Conservation (phyloP, 352 stramenopile genomes). For the Pythium diclinum region DNA sequence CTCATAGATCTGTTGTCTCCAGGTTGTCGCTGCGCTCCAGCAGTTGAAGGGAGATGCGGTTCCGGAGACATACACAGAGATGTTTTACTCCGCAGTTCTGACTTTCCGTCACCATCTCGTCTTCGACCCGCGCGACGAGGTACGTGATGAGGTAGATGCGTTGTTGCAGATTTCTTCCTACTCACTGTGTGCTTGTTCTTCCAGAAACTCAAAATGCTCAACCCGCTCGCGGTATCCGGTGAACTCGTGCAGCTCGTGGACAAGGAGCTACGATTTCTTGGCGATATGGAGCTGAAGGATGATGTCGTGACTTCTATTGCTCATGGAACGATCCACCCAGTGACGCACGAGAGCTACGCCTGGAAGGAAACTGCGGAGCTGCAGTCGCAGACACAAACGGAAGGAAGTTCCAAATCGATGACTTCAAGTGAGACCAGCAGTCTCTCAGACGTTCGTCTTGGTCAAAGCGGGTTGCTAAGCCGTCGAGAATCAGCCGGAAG, state of each 20-base stretch:
- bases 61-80: conserved; percentile 35
- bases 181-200: not conserved
- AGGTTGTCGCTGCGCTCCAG: conserved; percentile 59
- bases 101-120: conserved; percentile 89
- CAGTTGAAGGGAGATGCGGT: conserved; percentile 44
- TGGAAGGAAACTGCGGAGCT: conserved; percentile 48
- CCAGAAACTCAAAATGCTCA: conserved; percentile 74
- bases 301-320: conserved; percentile 56
- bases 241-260: conserved; percentile 55
- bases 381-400: conserved; percentile 9
- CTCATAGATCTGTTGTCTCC: not conserved
- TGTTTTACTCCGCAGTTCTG: conserved; percentile 66
- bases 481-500: not conserved
- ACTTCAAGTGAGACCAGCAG: conserved; percentile 61
- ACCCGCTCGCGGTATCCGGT: conserved; percentile 53
- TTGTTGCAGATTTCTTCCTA: not conserved
- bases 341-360: conserved; percentile 68
- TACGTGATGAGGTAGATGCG: conserved; percentile 20
- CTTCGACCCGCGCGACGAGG: conserved; percentile 72
- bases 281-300: conserved; percentile 58
- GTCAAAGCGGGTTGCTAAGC: not conserved
- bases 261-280: conserved; percentile 59
- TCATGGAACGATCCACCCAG: conserved; percentile 53
- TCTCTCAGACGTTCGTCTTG: conserved; percentile 6
- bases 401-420: conserved; percentile 35